Evolutionary conservation across 2,329 filamentous ascomycete species (phyloP).

Genomic region (Helminthosporium solani): DNA sequence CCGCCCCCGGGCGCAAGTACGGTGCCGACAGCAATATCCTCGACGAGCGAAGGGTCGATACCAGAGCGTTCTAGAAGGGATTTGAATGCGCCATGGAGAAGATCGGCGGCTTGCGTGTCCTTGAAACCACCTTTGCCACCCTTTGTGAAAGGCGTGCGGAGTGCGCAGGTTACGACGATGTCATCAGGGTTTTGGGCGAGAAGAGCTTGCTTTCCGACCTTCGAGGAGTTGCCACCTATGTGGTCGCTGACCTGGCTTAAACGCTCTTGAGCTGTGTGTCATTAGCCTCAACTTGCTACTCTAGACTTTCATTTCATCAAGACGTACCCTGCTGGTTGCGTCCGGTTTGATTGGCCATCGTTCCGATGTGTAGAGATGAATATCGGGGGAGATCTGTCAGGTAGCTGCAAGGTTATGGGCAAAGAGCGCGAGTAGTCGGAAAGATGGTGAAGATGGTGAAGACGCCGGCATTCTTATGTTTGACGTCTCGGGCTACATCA

Average conservation of each 20-base stretch:
- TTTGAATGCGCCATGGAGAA: conserved; percentile 81
- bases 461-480: conserved; percentile 10
- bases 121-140: conserved; percentile 94
- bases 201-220: conserved; percentile 45
- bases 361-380: conserved; percentile 4
- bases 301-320: background rate
- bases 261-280: conserved; percentile 54
- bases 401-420: background rate
- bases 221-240: conserved; percentile 42
- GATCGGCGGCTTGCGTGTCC: conserved; percentile 83
- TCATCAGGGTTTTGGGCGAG: conserved; percentile 61
- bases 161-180: conserved; percentile 87
- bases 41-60: conserved; percentile 83
- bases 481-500: conserved; percentile 11
- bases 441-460: background rate
- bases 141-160: conserved; percentile 89
- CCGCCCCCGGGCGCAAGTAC: conserved; percentile 92
- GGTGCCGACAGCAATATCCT: conserved; percentile 89
- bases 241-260: conserved; percentile 61
- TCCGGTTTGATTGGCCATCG: conserved; percentile 42
- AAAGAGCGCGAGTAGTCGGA: background rate
- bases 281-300: background rate
- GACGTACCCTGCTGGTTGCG: conserved; percentile 25
- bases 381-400: background rate
- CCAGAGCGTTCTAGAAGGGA: conserved; percentile 79